These are phyloP conservation scores for Apiospora aurea DNA, from an alignment of 2,329 filamentous ascomycete species.

Conservation along the genomic window DNA sequence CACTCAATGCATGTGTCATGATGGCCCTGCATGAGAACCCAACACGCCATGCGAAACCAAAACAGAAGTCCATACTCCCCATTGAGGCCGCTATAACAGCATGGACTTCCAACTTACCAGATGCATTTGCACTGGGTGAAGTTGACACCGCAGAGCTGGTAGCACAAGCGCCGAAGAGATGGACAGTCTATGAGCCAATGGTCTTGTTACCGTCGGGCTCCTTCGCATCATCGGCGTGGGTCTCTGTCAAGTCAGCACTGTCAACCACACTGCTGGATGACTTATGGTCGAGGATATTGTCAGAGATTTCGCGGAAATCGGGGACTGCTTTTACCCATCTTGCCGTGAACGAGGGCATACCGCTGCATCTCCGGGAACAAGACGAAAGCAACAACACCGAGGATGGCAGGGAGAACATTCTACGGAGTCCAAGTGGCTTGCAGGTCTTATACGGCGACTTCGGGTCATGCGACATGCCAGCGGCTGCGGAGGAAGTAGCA, in stretches of 20 bases:
- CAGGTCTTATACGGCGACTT: constrained; percentile 78
- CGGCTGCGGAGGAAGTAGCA: constrained; percentile 34
- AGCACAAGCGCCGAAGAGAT: constrained; percentile 59
- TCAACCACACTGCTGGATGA: constrained; percentile 22
- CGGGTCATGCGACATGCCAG: constrained; percentile 54
- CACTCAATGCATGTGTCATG: neutral
- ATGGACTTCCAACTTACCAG: constrained; percentile 25
- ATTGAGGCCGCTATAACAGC: constrained; percentile 32
- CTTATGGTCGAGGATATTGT: constrained; percentile 60
- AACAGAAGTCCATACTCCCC: constrained; percentile 28
- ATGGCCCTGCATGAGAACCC: neutral
- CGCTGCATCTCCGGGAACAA: constrained; percentile 44
- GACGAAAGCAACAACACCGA: constrained; percentile 25
- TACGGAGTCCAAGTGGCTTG: constrained; percentile 76
- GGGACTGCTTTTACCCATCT: constrained; percentile 59
- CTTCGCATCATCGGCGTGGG: constrained; percentile 55
- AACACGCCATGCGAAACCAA: neutral
- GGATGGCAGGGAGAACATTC: constrained; percentile 64
- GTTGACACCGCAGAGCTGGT: constrained; percentile 40
- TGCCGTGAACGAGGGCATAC: constrained; percentile 69
- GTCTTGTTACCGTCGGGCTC: constrained; percentile 65
- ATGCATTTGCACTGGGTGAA: neutral
- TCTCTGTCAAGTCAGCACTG: constrained; percentile 39
- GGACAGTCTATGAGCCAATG: constrained; percentile 68
- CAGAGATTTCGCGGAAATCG: constrained; percentile 50